Conservation (phyloP, 805 yeast species). For the Saccharomycopsis sp. region DNA sequence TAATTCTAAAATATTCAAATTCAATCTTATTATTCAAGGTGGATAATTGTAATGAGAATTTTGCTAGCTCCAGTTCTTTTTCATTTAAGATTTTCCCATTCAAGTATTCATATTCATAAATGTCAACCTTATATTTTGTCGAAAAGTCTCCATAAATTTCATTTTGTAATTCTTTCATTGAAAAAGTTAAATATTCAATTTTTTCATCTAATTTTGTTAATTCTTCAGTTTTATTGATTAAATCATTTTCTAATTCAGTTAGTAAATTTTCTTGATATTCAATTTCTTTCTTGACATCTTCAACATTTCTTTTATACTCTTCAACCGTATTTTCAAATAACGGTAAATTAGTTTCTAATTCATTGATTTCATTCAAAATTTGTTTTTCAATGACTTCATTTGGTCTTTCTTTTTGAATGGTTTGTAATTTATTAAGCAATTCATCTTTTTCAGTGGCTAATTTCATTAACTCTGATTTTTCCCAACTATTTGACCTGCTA, state of each 20-base stretch:
- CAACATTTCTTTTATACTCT: conserved; percentile 33
- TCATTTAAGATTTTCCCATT: conserved; percentile 50
- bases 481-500: conserved; percentile 48
- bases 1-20: conserved; percentile 53
- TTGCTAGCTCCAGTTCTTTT: conserved; percentile 50
- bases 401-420: conserved; percentile 33
- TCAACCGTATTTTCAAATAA: conserved; percentile 33
- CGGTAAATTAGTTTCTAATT: conserved; percentile 36
- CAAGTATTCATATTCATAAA: conserved; percentile 59
- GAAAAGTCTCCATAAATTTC: conserved; percentile 44
- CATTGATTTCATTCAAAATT: conserved; percentile 44
- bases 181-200: no score
- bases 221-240: no score
- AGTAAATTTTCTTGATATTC: conserved; percentile 3
- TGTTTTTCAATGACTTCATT: conserved; percentile 47
- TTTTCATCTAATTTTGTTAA: no score
- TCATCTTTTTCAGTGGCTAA: conserved; percentile 42
- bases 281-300: conserved; percentile 38
- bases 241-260: no score
- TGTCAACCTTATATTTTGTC: conserved; percentile 39
- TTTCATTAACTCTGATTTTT: conserved; percentile 51
- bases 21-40: conserved; percentile 48
- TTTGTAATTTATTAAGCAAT: conserved; percentile 38
- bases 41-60: conserved; percentile 49
- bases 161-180: conserved; percentile 21